phyloP scores from a whole-genome alignment of 768 basidiomycete species.

The Pisolithus marmoratus region DNA sequence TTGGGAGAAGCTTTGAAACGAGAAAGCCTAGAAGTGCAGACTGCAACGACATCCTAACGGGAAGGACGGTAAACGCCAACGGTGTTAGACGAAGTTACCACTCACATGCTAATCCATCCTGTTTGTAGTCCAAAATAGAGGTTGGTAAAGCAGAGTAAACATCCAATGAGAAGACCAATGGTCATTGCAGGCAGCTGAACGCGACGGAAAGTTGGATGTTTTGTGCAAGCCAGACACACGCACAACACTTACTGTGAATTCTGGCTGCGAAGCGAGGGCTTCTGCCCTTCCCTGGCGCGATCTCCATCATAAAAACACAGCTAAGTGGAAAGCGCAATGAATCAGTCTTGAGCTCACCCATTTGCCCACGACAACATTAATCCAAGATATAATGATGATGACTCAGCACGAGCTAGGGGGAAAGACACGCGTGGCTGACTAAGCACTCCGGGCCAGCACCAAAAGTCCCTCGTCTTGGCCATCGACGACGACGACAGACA shows the following conservation, averaged over 20 bases:
- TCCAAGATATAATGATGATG: too few relatives aligned
- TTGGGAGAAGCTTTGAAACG: conserved; percentile 66
- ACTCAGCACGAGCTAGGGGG: neutral
- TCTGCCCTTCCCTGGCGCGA: neutral
- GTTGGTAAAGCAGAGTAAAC: conserved; percentile 88
- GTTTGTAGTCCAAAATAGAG: conserved; percentile 84
- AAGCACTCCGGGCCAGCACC: conserved; percentile 24
- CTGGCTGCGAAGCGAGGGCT: conserved; percentile 9
- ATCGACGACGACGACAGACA: conserved; percentile 26
- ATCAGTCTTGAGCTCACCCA: neutral
- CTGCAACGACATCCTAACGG: conserved; percentile 86
- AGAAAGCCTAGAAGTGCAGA: conserved; percentile 91
- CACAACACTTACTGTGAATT: conserved; percentile 25
- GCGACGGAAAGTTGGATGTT: neutral
- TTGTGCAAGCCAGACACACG: neutral
- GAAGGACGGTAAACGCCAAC: neutral
- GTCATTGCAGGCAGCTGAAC: conserved; percentile 50
- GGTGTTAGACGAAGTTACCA: neutral
- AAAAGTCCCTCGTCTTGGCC: conserved; percentile 26
- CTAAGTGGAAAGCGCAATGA: conserved; percentile 3
- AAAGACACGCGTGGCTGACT: conserved; percentile 24
- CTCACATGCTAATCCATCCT: conserved; percentile 85
- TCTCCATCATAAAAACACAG: conserved; percentile 1
- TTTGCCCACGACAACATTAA: too few relatives aligned
- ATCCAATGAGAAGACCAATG: conserved; percentile 79